These are phyloP conservation scores for Craterostigma plantagineum DNA, from an alignment of 257 asterid species.

Conservation along the genomic window DNA sequence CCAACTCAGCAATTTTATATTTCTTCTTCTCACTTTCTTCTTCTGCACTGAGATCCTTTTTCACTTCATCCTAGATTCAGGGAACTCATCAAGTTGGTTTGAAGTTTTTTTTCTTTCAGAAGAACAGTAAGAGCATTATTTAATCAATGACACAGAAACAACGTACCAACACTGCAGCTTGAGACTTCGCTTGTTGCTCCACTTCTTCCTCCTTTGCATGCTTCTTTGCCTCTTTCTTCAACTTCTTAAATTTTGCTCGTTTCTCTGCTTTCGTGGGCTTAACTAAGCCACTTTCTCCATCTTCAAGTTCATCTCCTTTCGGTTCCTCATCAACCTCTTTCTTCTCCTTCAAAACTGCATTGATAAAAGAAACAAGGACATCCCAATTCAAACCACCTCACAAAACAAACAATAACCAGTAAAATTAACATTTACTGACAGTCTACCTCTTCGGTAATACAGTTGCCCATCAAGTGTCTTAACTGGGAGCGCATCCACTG, in stretches of 20 bases:
- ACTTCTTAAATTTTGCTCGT: constrained; percentile 52
- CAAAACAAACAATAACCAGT: not conserved
- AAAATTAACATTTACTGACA: not conserved
- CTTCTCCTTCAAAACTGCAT: constrained; percentile 26
- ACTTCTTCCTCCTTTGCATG: constrained; percentile 62
- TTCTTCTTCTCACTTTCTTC: constrained; percentile 59
- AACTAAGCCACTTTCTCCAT: constrained; percentile 16
- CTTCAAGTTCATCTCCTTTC: constrained; percentile 22
- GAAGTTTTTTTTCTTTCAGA: not conserved
- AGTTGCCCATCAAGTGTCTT: constrained; percentile 59
- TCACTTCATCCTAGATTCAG: constrained; percentile 59
- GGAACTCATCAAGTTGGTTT: not conserved
- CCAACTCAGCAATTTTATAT: constrained; percentile 79
- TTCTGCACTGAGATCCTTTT: constrained; percentile 60
- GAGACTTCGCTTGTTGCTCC: constrained; percentile 44
- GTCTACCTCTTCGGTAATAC: constrained; percentile 41
- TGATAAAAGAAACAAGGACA: not conserved
- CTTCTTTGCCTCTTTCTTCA: constrained; percentile 77
- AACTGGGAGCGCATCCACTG: constrained; percentile 84
- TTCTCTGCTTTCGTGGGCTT: constrained; percentile 66
- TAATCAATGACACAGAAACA: constrained; percentile 6
- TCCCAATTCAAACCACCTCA: no score
- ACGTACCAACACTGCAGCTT: constrained; percentile 60
- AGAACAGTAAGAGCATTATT: no score
- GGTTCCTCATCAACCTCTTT: constrained; percentile 28